Percentiles rank a stretch among this genome's conserved stretches.
phyloP scores from a whole-genome alignment of 2,329 filamentous ascomycete genomes.

The Tolypocladium ophioglossoides region DNA sequence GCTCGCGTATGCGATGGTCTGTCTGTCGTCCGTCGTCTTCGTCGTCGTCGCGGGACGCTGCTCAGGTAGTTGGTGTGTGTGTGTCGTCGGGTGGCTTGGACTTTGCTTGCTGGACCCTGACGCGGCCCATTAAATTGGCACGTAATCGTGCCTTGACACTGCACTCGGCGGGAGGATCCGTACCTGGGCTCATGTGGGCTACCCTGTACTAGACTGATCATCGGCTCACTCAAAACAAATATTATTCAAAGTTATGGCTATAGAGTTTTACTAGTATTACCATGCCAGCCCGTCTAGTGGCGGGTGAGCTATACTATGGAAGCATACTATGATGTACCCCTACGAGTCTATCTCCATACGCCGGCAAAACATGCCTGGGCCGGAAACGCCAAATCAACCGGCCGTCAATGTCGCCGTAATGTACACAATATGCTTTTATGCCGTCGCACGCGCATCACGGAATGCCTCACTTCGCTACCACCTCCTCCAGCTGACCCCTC shows the following conservation, averaged over 20 bases:
- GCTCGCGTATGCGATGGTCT: neutral
- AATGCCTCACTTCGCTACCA: slow-evolving; percentile 1
- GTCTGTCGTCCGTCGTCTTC: neutral
- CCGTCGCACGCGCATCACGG: neutral
- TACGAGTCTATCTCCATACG: neutral
- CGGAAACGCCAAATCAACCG: neutral
- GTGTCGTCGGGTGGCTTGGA: neutral
- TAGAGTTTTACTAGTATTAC: too few species aligned
- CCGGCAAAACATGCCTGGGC: neutral
- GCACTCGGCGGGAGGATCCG: too few species aligned
- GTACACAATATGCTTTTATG: neutral
- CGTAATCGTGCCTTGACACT: neutral
- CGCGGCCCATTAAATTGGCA: neutral
- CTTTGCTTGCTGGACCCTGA: neutral
- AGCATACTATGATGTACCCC: neutral
- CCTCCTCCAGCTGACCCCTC: slow-evolving; percentile 66
- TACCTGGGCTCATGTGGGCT: neutral
- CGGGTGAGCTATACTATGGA: neutral
- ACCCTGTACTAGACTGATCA: neutral
- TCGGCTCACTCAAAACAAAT: too few species aligned
- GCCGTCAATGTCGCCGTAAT: neutral
- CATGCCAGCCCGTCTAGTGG: neutral
- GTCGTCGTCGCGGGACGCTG: neutral
- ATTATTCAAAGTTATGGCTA: too few species aligned
- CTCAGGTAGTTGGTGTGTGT: neutral